phyloP scores from a whole-genome alignment of 2,329 filamentous ascomycete genomes.

The Eutypa lata region DNA sequence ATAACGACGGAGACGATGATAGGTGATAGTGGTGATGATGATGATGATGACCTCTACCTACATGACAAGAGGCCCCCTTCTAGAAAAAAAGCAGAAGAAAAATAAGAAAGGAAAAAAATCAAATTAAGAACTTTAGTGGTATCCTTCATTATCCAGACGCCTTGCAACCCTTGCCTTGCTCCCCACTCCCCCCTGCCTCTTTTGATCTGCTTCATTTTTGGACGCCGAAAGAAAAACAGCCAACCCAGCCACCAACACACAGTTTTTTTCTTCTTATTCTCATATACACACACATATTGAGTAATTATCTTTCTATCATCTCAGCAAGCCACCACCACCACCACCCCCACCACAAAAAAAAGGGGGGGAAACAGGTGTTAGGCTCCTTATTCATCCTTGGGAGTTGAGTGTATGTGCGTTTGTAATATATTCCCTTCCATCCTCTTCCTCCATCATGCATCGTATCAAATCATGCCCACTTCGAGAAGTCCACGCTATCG shows the following conservation, averaged over 20 bases:
- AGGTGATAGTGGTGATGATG: too few relatives aligned
- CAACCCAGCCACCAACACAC: constrained; percentile 8
- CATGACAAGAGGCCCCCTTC: too few relatives aligned
- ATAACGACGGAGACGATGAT: too few relatives aligned
- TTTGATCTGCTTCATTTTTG: constrained; percentile 17
- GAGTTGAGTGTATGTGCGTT: constrained; percentile 3
- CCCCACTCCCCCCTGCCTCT: too few relatives aligned
- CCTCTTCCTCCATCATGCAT: constrained; percentile 8
- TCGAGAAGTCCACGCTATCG: constrained; percentile 48
- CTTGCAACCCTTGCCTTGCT: constrained; percentile 14
- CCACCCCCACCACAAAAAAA: too few relatives aligned
- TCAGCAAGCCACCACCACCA: too few relatives aligned
- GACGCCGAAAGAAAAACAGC: constrained; percentile 19
- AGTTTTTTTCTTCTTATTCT: constrained; percentile 9
- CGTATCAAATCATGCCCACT: constrained; percentile 47
- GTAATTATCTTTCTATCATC: too few relatives aligned
- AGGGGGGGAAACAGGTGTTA: too few relatives aligned
- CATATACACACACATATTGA: constrained; percentile 2
- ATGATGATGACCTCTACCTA: too few relatives aligned
- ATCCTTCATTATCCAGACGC: constrained; percentile 34
- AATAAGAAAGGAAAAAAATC: too few relatives aligned
- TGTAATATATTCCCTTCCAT: constrained; percentile 17
- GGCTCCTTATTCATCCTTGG: too few relatives aligned
- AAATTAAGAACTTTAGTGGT: constrained; percentile 34
- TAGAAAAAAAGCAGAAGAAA: too few relatives aligned